These are phyloP conservation scores for Citropsis articulata DNA, from an alignment of 345 rosid species.

Conservation along the genomic window DNA sequence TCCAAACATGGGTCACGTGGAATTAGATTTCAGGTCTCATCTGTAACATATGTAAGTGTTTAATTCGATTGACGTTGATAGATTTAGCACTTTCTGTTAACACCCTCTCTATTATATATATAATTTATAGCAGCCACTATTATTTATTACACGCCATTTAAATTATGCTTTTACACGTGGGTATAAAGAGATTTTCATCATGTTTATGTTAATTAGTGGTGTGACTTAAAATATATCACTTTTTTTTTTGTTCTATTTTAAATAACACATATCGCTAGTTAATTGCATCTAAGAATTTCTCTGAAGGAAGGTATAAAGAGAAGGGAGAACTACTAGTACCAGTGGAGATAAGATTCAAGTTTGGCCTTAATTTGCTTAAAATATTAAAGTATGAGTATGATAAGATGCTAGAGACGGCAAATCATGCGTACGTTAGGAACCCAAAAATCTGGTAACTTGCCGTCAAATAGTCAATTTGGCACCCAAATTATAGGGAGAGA, in stretches of 20 bases:
- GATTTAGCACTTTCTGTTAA: background rate
- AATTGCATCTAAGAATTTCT: too few species aligned
- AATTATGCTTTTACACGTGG: background rate
- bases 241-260: too few species aligned
- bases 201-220: background rate
- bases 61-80: background rate
- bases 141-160: background rate
- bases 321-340: too few species aligned
- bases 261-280: too few species aligned
- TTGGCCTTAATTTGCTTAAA: too few species aligned
- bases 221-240: too few species aligned
- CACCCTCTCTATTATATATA: background rate
- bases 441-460: slow-evolving; percentile 10
- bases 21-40: background rate
- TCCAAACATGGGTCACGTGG: slow-evolving; percentile 4
- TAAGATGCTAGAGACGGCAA: background rate
- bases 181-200: background rate
- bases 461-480: background rate
- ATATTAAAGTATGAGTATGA: background rate
- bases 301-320: background rate
- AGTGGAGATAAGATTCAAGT: too few species aligned
- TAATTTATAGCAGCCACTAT: background rate
- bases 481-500: background rate
- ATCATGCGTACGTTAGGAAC: background rate
- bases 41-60: background rate